Evolutionary conservation across 2,329 filamentous ascomycete genomes (phyloP).

Genomic region (Aspergillus ruber): DNA sequence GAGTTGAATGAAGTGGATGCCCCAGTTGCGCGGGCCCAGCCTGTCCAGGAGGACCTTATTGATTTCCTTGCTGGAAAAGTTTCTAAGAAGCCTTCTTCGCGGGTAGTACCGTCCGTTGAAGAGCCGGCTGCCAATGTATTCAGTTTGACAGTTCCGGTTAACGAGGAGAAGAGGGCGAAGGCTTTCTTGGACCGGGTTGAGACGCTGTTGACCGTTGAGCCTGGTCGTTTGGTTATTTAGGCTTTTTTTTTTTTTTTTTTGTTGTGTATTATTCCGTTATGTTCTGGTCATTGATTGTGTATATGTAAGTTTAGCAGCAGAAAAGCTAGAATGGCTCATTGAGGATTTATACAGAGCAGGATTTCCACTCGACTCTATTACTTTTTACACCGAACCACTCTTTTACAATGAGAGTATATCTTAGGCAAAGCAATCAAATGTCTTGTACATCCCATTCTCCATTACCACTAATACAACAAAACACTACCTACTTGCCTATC

Average conservation of each 20-base stretch:
- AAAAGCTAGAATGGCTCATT: background rate
- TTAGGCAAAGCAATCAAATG: no score
- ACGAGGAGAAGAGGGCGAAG: constrained; percentile 73
- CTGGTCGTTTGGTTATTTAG: constrained; percentile 62
- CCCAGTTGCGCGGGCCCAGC: constrained; percentile 27
- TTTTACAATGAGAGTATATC: no score
- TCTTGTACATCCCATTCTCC: no score
- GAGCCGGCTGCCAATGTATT: constrained; percentile 64
- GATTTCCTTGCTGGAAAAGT: constrained; percentile 63
- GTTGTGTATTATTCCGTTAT: constrained; percentile 8
- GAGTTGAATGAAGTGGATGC: constrained; percentile 55
- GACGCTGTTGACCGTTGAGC: constrained; percentile 71
- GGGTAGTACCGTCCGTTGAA: constrained; percentile 25
- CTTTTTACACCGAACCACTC: no score
- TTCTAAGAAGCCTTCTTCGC: constrained; percentile 23
- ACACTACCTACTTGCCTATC: background rate
- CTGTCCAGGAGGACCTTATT: constrained; percentile 66
- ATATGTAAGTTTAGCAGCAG: constrained; percentile 4
- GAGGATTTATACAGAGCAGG: background rate
- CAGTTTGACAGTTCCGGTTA: constrained; percentile 68
- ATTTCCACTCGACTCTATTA: no score
- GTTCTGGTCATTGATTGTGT: constrained; percentile 11
- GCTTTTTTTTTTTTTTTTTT: constrained; percentile 5
- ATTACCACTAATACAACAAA: no score
- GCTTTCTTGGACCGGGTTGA: constrained; percentile 84